Evolutionary conservation across 2,329 filamentous ascomycete species (phyloP).

Genomic region (Nectriaceae sp.): DNA sequence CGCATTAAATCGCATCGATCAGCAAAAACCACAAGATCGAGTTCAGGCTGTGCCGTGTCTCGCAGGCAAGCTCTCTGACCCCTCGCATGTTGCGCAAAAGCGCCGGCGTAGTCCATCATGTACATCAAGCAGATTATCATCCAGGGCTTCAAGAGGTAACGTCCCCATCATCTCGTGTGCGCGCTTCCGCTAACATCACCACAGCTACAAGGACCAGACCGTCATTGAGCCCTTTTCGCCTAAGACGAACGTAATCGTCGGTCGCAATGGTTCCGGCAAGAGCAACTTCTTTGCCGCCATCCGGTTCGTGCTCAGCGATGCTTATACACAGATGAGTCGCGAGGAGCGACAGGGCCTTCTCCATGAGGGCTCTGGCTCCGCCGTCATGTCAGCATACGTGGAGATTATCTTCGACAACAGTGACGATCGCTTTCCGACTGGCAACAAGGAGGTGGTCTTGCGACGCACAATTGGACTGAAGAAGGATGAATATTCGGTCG

Average conservation of each 20-base stretch:
- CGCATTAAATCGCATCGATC: conserved; percentile 27
- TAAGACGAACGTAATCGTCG: conserved; percentile 97
- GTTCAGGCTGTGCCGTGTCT: conserved; percentile 25
- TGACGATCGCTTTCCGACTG: conserved; percentile 92
- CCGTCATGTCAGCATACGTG: conserved; percentile 99
- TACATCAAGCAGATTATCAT: conserved; percentile 99
- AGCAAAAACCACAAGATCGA: conserved; percentile 19
- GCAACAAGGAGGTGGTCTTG: conserved; percentile 85
- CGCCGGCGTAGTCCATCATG: conserved; percentile 60
- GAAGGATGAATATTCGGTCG: conserved; percentile 97
- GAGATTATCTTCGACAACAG: conserved; percentile 99
- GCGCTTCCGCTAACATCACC: conserved; percentile 18
- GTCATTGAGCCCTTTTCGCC: conserved; percentile 98
- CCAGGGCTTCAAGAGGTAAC: conserved; percentile 97
- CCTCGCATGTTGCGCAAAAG: conserved; percentile 40
- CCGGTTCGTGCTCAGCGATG: conserved; percentile 96
- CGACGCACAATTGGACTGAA: conserved; percentile 95
- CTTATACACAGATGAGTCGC: conserved; percentile 92
- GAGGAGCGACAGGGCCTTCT: conserved; percentile 94
- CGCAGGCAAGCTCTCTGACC: conserved; percentile 25
- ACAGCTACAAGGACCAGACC: conserved; percentile 98
- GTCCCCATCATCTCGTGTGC: conserved; percentile 14
- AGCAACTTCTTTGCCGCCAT: conserved; percentile 99
- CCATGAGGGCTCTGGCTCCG: conserved; percentile 97
- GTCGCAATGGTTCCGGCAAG: conserved; percentile 98